Evolutionary conservation across 148 eudicot genomes (phyloP), one percentile per base, ranked within the genome.

Genomic region (Diospyros kaki): DNA sequence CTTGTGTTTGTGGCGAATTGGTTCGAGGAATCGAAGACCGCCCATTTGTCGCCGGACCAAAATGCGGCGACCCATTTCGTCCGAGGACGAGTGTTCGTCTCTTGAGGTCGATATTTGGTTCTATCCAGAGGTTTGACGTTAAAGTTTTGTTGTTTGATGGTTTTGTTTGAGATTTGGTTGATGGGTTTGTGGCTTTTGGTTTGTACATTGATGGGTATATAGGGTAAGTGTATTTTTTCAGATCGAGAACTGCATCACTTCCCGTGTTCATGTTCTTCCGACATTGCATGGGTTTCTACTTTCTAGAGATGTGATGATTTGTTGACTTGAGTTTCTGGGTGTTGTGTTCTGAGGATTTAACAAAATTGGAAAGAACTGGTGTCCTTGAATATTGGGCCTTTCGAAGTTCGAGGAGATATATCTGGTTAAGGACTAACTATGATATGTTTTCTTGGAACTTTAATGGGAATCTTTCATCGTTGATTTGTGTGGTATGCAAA

Each of bases 41-140:
- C 79, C 73, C 79, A n/a, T 72, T 44, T 60, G 66, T 75, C 59
- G 9, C 44, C 50, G 65, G 51, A 46, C 60, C 18, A 72, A 72
- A 66, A 68, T 60, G 75, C 51, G 82, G 85, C 79, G 75, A 68
- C 64, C 67, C 63, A 11, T 73, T 78, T 70, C 58, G 10, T 46
- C 52, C 53, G 56, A 40, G 41, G 51, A 50, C 59, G 43, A 68
- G 54, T 73, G 17, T 64, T 61, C 68, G 48, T 54, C 45, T 51
- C 28, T 59, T 73, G 28, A 59, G 66, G 46, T 44, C n/a, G 50
- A 46, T 62, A 58, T 67, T 42, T 73, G 28, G 40, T 17, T 17
- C 60, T 45, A 4, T 50, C 60, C 45, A 10, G 65, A 48, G 68
- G 38, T 73, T 50, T 73, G 38, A 50, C 18, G 44, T 60, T 66